A percentile compares a stretch with the other conserved stretches of the same genome.
phyloP scores from a whole-genome alignment of 176 grass and related monocot species.

The Eleusine indica region DNA sequence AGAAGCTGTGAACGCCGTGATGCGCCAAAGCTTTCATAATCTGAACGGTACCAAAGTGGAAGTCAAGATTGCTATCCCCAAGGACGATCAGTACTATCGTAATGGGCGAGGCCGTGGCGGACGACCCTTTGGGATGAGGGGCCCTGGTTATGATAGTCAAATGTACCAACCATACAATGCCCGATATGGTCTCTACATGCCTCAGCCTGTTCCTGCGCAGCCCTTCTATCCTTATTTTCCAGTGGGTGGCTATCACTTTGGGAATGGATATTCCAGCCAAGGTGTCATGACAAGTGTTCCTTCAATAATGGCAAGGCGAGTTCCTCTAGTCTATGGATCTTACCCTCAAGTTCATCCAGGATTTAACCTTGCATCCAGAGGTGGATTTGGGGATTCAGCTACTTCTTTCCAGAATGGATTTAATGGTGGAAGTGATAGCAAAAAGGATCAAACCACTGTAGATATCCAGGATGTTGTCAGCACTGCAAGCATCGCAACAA shows the following conservation, averaged over 20 bases:
- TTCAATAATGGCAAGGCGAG: conserved; percentile 47
- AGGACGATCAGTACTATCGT: conserved; percentile 50
- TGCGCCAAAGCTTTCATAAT: conserved; percentile 60
- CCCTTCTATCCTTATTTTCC: conserved; percentile 43
- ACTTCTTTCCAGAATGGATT: conserved; percentile 50
- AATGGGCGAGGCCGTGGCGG: conserved; percentile 30
- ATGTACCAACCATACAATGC: conserved; percentile 40
- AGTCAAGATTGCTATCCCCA: conserved; percentile 81
- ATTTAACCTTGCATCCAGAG: conserved; percentile 45
- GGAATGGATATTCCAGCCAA: conserved; percentile 42
- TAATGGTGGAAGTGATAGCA: conserved; percentile 47
- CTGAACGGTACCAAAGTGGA: conserved; percentile 71
- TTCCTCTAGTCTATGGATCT: conserved; percentile 41
- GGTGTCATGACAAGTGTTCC: conserved; percentile 43
- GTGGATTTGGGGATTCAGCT: conserved; percentile 45
- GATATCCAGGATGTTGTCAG: conserved; percentile 47
- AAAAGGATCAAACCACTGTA: conserved; percentile 41
- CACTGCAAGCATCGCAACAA: conserved; percentile 33
- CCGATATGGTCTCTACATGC: conserved; percentile 40
- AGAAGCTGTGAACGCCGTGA: conserved; percentile 60
- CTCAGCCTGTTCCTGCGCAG: conserved; percentile 31
- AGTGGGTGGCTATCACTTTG: conserved; percentile 47
- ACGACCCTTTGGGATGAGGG: conserved; percentile 42
- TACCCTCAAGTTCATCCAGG: conserved; percentile 53
- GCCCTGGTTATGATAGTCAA: conserved; percentile 29